These are phyloP conservation scores for Pichia occidentalis DNA, from an alignment of 805 yeast species.

Conservation along the genomic window DNA sequence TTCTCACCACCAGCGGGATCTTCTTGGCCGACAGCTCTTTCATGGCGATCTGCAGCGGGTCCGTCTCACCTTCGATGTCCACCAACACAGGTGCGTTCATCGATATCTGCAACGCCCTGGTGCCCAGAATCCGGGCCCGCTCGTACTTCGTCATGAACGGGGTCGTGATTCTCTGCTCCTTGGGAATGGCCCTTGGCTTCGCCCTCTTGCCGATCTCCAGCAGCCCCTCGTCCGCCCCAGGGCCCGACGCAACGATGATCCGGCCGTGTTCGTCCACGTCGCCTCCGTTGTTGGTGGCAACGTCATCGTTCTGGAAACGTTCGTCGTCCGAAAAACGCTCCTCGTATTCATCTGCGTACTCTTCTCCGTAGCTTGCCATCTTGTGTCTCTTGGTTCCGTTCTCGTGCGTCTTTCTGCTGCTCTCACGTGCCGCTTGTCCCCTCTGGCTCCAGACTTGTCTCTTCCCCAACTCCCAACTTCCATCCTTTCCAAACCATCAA, in stretches of 20 bases:
- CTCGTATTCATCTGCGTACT: slow-evolving; percentile 36
- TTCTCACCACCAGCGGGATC: slow-evolving; percentile 90
- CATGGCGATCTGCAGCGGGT: slow-evolving; percentile 95
- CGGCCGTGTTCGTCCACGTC: slow-evolving; percentile 53
- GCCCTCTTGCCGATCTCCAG: slow-evolving; percentile 34
- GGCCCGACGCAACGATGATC: slow-evolving; percentile 41
- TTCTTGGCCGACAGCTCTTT: slow-evolving; percentile 92
- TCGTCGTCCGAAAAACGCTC: slow-evolving; percentile 37
- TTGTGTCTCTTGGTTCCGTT: slow-evolving; percentile 1
- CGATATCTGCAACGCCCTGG: slow-evolving; percentile 94
- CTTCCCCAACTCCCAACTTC: no score
- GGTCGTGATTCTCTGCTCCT: slow-evolving; percentile 84
- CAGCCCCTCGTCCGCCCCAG: slow-evolving; percentile 34
- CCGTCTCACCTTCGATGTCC: slow-evolving; percentile 98
- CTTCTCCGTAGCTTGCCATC: slow-evolving; percentile 54
- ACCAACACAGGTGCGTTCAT: slow-evolving; percentile 98
- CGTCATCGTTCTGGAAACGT: slow-evolving; percentile 29
- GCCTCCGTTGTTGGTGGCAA: slow-evolving; percentile 19
- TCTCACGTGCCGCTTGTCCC: neutral
- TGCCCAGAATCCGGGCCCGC: slow-evolving; percentile 95
- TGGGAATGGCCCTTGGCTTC: slow-evolving; percentile 67
- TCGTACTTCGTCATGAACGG: slow-evolving; percentile 99
- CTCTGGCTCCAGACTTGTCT: neutral
- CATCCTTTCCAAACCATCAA: no score
- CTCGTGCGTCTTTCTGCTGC: no score